Percentiles rank a stretch among this genome's conserved stretches.
Conservation (phyloP, 1,284 basidiomycete genomes). For the Tilletia caries region DNA sequence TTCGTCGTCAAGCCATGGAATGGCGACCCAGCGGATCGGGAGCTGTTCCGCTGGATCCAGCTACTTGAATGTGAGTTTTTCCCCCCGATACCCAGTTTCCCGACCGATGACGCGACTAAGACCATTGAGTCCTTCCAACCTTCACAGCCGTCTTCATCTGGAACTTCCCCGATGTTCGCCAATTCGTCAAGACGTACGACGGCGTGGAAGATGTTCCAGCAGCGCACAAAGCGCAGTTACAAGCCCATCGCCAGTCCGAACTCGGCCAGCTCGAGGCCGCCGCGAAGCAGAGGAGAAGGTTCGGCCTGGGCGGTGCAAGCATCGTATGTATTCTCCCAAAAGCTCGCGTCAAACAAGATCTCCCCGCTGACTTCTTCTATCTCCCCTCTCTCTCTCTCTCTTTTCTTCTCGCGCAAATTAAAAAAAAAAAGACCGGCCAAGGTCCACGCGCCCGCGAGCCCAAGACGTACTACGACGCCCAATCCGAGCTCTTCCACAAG, state of each 20-base stretch:
- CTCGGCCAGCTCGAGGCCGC: conserved; percentile 8
- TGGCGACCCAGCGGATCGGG: conserved; percentile 70
- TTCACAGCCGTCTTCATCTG: conserved; percentile 56
- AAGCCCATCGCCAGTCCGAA: neutral
- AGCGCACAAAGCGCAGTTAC: neutral
- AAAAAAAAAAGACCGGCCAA: conserved; percentile 2
- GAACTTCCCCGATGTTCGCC: conserved; percentile 69
- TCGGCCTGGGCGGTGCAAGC: neutral
- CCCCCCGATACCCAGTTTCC: neutral
- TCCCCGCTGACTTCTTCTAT: no score
- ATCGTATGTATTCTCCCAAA: no score
- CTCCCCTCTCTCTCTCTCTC: neutral
- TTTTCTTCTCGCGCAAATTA: neutral
- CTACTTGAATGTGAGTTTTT: conserved; percentile 83
- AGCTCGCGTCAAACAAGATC: no score
- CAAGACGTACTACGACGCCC: conserved; percentile 8
- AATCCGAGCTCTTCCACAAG: conserved; percentile 12
- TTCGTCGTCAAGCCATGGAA: conserved; percentile 83
- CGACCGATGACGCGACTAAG: neutral
- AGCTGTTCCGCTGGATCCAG: conserved; percentile 84
- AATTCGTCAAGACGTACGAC: conserved; percentile 67
- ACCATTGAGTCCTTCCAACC: conserved; percentile 15
- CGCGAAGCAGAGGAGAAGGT: conserved; percentile 5
- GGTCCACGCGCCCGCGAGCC: neutral
- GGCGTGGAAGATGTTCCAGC: conserved; percentile 60